Evolutionary conservation across 2,329 filamentous ascomycete genomes (phyloP).

Genomic region (Diaporthe velutina): DNA sequence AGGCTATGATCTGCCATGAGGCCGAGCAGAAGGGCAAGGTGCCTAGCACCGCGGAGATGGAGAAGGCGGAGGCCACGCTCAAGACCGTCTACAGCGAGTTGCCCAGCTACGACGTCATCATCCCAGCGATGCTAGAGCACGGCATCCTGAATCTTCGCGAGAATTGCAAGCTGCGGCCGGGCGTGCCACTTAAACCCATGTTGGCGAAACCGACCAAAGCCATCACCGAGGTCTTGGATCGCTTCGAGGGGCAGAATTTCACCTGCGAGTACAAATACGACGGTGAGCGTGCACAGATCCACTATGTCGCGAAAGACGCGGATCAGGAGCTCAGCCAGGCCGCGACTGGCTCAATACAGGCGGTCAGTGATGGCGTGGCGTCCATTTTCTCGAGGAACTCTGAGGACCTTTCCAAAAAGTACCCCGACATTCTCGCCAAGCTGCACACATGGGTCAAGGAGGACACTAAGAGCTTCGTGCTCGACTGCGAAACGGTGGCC

Average conservation of each 20-base stretch:
- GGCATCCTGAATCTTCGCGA: constrained; percentile 87
- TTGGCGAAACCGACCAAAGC: constrained; percentile 98
- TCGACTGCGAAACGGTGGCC: constrained; percentile 98
- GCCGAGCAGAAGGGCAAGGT: constrained; percentile 76
- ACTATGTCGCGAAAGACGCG: constrained; percentile 90
- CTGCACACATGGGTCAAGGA: constrained; percentile 90
- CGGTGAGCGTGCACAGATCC: constrained; percentile 97
- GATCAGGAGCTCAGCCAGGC: constrained; percentile 76
- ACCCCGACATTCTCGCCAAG: constrained; percentile 93
- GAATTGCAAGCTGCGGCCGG: constrained; percentile 90
- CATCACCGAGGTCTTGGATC: constrained; percentile 96
- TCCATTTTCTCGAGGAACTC: constrained; percentile 98
- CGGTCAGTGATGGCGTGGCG: constrained; percentile 79
- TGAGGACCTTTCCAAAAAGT: constrained; percentile 96
- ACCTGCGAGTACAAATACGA: constrained; percentile 99
- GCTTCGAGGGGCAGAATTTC: constrained; percentile 94
- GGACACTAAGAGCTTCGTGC: constrained; percentile 92
- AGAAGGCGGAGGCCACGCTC: constrained; percentile 85
- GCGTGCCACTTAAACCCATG: constrained; percentile 97
- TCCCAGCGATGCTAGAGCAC: constrained; percentile 88
- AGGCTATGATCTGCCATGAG: constrained; percentile 89
- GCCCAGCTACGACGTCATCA: constrained; percentile 94
- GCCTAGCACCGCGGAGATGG: constrained; percentile 81
- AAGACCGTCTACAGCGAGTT: constrained; percentile 96
- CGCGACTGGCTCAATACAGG: constrained; percentile 71